A percentile compares a stretch with the other conserved stretches of the same genome.
phyloP scores from a whole-genome alignment of 257 asterid genomes.

The Henckelia pumila region DNA sequence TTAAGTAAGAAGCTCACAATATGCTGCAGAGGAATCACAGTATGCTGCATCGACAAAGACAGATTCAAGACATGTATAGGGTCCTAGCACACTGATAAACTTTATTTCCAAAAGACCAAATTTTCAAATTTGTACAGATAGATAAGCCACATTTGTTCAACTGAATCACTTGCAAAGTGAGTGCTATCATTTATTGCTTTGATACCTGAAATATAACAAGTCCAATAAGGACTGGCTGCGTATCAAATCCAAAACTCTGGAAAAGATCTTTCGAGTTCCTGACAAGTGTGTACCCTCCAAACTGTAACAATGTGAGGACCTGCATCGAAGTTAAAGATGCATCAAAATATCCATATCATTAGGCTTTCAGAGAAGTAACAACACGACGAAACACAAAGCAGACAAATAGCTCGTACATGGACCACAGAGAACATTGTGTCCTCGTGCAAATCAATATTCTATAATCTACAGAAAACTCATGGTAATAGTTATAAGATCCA shows the following conservation, averaged over 20 bases:
- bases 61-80: slow-evolving; percentile 1
- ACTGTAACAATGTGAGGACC: slow-evolving; percentile 84
- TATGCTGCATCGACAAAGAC: slow-evolving; percentile 61
- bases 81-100: not conserved
- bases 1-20: slow-evolving; percentile 79
- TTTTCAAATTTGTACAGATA: slow-evolving; percentile 19
- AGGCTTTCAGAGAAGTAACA: slow-evolving; percentile 3
- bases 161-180: slow-evolving; percentile 2
- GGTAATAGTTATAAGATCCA: not conserved
- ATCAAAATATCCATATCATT: not conserved
- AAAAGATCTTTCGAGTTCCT: slow-evolving; percentile 92
- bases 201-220: slow-evolving; percentile 92
- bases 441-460: not conserved
- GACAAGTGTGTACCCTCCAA: slow-evolving; percentile 93
- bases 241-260: slow-evolving; percentile 96
- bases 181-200: not conserved
- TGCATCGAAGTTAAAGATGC: slow-evolving; percentile 39
- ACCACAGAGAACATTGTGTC: not conserved
- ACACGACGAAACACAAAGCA: not conserved
- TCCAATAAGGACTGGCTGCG: slow-evolving; percentile 96
- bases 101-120: slow-evolving; percentile 9
- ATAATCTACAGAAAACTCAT: not conserved
- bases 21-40: slow-evolving; percentile 95
- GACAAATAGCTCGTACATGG: not conserved
- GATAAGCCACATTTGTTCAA: slow-evolving; percentile 2